A percentile compares a stretch with the other conserved stretches of the same genome.
Evolutionary conservation across 1,139 yeast genomes (phyloP).

Genomic region (Yamadazyma spencermartinsiae): DNA sequence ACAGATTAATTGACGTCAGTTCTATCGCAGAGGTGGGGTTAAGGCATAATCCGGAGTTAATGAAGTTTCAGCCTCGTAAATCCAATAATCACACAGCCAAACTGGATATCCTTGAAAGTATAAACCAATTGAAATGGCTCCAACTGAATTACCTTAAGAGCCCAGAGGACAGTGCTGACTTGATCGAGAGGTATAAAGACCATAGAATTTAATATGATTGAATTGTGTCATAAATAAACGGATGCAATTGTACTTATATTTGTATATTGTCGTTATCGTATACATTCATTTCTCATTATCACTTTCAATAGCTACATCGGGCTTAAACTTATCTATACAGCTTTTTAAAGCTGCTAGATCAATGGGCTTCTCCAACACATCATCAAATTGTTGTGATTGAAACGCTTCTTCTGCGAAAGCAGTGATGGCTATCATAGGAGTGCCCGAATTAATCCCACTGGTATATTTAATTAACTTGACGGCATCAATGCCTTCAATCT

Average conservation of each 20-base stretch:
- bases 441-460: slow-evolving; percentile 67
- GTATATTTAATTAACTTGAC: slow-evolving; percentile 77
- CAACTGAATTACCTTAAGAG: slow-evolving; percentile 57
- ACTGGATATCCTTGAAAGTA: slow-evolving; percentile 86
- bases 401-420: slow-evolving; percentile 70
- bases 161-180: slow-evolving; percentile 19
- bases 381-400: slow-evolving; percentile 60
- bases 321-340: slow-evolving; percentile 24
- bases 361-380: slow-evolving; percentile 76
- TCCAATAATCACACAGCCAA: slow-evolving; percentile 77
- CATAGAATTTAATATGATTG: not conserved
- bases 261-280: not conserved
- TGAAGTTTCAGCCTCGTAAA: slow-evolving; percentile 63
- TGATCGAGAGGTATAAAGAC: slow-evolving; percentile 11
- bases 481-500: slow-evolving; percentile 71
- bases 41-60: slow-evolving; percentile 70
- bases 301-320: slow-evolving; percentile 33
- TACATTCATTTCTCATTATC: slow-evolving; percentile 12
- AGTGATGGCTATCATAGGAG: slow-evolving; percentile 80
- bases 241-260: too few species aligned
- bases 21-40: slow-evolving; percentile 75
- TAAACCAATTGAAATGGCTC: slow-evolving; percentile 79
- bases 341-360: slow-evolving; percentile 30
- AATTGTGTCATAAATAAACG: not conserved
- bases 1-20: slow-evolving; percentile 87